Evolutionary conservation across 225 moss, liverwort and hornwort species (phyloP).

Genomic region (Bryum argenteum): DNA sequence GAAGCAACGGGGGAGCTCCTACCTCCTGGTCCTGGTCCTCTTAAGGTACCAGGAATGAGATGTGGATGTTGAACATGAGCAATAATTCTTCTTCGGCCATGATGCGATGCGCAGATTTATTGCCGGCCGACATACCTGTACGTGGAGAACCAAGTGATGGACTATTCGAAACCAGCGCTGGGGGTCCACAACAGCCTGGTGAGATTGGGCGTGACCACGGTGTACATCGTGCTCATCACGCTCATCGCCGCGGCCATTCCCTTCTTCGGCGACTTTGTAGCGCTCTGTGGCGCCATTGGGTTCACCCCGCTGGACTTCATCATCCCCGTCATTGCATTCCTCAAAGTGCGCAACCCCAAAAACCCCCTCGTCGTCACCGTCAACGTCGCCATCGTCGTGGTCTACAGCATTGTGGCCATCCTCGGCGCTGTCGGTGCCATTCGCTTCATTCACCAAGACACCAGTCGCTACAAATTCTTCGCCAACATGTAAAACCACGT

Average conservation of each 20-base stretch:
- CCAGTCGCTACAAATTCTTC: constrained; percentile 42
- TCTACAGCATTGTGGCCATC: constrained; percentile 47
- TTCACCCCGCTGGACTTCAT: constrained; percentile 80
- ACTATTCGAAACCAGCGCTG: constrained; percentile 31
- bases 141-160: constrained; percentile 42
- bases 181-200: constrained; percentile 31
- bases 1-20: too few species aligned
- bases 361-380: not conserved
- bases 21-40: too few species aligned
- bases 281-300: constrained; percentile 68
- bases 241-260: constrained; percentile 60
- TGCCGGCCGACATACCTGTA: constrained; percentile 68
- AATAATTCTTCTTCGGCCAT: too few species aligned
- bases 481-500: constrained; percentile 29
- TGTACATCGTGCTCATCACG: constrained; percentile 59
- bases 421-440: constrained; percentile 55
- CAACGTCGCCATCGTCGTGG: constrained; percentile 45
- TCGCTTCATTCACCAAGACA: constrained; percentile 35
- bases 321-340: constrained; percentile 52
- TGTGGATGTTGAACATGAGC: too few species aligned
- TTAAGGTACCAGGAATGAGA: too few species aligned
- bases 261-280: constrained; percentile 78
- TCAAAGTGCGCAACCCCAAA: constrained; percentile 49
- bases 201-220: constrained; percentile 45
- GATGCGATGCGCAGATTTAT: constrained; percentile 56